Conservation (phyloP, 257 asterid genomes). For the Lantana camara region DNA sequence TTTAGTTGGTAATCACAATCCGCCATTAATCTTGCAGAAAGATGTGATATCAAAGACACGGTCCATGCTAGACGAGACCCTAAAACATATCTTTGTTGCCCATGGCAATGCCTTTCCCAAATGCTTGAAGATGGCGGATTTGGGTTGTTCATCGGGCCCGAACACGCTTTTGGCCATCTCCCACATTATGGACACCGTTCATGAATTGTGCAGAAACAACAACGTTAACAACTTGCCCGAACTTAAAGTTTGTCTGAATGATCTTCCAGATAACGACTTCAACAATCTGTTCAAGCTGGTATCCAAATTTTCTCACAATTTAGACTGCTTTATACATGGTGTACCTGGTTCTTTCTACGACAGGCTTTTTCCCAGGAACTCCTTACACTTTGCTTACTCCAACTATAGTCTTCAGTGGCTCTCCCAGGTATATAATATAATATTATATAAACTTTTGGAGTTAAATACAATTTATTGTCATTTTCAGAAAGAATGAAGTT, state of each 20-base stretch:
- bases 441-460: too few relatives aligned
- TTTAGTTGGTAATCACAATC: too few relatives aligned
- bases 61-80: conserved; percentile 26
- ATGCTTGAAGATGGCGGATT: conserved; percentile 23
- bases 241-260: conserved; percentile 40
- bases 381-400: conserved; percentile 34
- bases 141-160: conserved; percentile 53
- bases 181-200: conserved; percentile 26
- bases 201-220: background rate
- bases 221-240: background rate
- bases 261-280: conserved; percentile 49
- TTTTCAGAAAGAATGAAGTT: too few relatives aligned
- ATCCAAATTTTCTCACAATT: background rate
- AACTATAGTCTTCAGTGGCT: conserved; percentile 45
- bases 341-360: conserved; percentile 37
- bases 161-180: conserved; percentile 38
- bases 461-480: too few relatives aligned
- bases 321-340: conserved; percentile 8
- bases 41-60: conserved; percentile 20
- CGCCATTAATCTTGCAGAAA: conserved; percentile 29
- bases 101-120: background rate
- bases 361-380: conserved; percentile 30
- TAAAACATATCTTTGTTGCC: conserved; percentile 1
- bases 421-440: conserved; percentile 47
- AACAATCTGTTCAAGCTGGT: conserved; percentile 43